Percentiles rank a stretch among this genome's conserved stretches.
Conservation (phyloP, 352 stramenopile genomes). For the Hyaloperonospora brassicae region DNA sequence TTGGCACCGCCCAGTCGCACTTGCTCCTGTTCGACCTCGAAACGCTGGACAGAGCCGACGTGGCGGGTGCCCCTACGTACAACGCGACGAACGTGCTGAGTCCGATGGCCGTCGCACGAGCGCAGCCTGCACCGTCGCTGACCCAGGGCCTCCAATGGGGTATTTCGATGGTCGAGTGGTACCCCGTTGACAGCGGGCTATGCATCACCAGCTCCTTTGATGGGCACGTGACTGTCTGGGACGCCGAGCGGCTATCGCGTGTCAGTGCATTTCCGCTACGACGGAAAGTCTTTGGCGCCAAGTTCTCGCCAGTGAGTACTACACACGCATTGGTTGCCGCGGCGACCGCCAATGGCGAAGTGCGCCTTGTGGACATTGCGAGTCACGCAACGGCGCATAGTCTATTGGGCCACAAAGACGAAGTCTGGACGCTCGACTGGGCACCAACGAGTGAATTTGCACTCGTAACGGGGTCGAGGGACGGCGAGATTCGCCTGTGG, state of each 20-base stretch:
- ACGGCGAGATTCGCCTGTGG: constrained; percentile 75
- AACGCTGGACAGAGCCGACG: constrained; percentile 34
- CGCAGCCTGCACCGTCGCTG: constrained; percentile 4
- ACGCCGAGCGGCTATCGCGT: constrained; percentile 59
- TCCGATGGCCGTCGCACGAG: constrained; percentile 16
- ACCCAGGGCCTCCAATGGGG: constrained; percentile 36
- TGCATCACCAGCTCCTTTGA: constrained; percentile 75
- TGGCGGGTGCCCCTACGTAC: constrained; percentile 10
- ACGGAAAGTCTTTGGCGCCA: constrained; percentile 50
- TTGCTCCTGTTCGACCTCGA: constrained; percentile 58
- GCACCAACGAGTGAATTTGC: constrained; percentile 62
- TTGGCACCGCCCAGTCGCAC: constrained; percentile 47
- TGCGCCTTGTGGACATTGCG: constrained; percentile 71
- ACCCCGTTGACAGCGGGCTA: constrained; percentile 72
- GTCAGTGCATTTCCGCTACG: constrained; percentile 55
- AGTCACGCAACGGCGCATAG: constrained; percentile 55
- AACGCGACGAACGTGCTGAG: constrained; percentile 30
- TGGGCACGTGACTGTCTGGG: constrained; percentile 63
- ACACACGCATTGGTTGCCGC: constrained; percentile 66
- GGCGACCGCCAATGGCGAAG: constrained; percentile 43
- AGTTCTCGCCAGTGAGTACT: constrained; percentile 54
- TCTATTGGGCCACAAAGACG: constrained; percentile 69
- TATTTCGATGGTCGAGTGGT: constrained; percentile 81
- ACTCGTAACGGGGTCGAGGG: constrained; percentile 44
- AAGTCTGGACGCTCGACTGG: constrained; percentile 76